phyloP scores from a whole-genome alignment of 2,329 filamentous ascomycete genomes.

The Penicillium sclerotiorum region DNA sequence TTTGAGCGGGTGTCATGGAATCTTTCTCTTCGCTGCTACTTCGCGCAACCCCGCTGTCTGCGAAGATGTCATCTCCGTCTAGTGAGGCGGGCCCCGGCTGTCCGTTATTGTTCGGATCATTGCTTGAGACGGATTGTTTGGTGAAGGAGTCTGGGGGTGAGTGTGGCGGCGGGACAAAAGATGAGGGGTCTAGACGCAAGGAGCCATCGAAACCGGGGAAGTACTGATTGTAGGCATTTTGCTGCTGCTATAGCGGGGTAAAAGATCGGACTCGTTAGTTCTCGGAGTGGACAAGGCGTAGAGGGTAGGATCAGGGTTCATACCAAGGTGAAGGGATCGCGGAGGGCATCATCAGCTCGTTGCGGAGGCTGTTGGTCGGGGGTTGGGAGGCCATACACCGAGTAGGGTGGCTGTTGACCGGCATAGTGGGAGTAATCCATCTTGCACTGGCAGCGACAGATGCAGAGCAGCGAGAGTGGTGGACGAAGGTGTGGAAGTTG shows the following conservation, averaged over 20 bases:
- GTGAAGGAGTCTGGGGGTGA: slow-evolving; percentile 40
- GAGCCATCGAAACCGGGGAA: slow-evolving; percentile 43
- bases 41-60: slow-evolving; percentile 36
- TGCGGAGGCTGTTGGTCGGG: slow-evolving; percentile 42
- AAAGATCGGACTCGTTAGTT: too few species aligned
- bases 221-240: slow-evolving; percentile 40
- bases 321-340: slow-evolving; percentile 42
- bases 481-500: not conserved
- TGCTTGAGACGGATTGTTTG: slow-evolving; percentile 36
- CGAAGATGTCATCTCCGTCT: slow-evolving; percentile 32
- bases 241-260: not conserved
- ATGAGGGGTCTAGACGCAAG: slow-evolving; percentile 38
- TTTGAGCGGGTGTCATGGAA: slow-evolving; percentile 55
- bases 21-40: slow-evolving; percentile 60
- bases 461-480: too few species aligned
- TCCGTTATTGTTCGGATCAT: slow-evolving; percentile 24
- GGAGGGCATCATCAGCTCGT: slow-evolving; percentile 49
- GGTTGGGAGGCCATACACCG: slow-evolving; percentile 52
- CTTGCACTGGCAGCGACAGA: not conserved
- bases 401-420: slow-evolving; percentile 45
- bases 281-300: not conserved
- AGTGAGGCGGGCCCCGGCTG: slow-evolving; percentile 29
- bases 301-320: not conserved
- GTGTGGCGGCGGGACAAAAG: slow-evolving; percentile 37
- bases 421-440: slow-evolving; percentile 64